phyloP scores from a whole-genome alignment of 352 stramenopile species.

The Hyaloperonospora brassicae region DNA sequence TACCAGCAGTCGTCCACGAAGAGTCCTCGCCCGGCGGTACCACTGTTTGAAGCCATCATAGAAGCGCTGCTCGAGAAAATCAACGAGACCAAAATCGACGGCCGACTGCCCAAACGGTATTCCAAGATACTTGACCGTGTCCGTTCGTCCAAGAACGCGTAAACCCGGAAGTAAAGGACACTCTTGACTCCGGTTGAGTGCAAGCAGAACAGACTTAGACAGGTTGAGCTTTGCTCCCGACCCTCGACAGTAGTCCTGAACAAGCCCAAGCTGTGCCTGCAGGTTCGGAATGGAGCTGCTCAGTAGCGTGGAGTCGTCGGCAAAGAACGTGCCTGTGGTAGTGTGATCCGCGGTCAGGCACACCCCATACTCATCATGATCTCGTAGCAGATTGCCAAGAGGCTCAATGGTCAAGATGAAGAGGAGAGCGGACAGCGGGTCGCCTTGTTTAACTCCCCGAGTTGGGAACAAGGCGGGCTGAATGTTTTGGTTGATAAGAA shows the following conservation, averaged over 20 bases:
- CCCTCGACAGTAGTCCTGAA: neutral
- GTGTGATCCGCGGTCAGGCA: neutral
- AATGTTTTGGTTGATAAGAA: conserved; percentile 1
- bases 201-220: neutral
- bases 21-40: conserved; percentile 1
- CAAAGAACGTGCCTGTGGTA: conserved; percentile 1
- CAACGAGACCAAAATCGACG: neutral
- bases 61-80: conserved; percentile 1
- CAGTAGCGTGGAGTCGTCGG: conserved; percentile 3
- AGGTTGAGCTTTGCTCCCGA: neutral
- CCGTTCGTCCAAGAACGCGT: neutral
- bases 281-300: neutral
- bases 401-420: neutral
- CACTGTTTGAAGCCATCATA: neutral
- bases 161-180: neutral
- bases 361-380: neutral
- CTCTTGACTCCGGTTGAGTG: neutral
- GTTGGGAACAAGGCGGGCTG: neutral
- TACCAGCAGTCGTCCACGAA: conserved; percentile 4
- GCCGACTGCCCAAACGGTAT: conserved; percentile 2
- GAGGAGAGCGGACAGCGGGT: neutral
- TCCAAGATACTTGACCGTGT: neutral
- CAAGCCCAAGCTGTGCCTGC: neutral
- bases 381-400: neutral
- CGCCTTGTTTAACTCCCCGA: neutral